Percentiles rank a stretch among this genome's conserved stretches.
Evolutionary conservation across 306 rosid species (phyloP).

Genomic region (Quercus aquifolioides): DNA sequence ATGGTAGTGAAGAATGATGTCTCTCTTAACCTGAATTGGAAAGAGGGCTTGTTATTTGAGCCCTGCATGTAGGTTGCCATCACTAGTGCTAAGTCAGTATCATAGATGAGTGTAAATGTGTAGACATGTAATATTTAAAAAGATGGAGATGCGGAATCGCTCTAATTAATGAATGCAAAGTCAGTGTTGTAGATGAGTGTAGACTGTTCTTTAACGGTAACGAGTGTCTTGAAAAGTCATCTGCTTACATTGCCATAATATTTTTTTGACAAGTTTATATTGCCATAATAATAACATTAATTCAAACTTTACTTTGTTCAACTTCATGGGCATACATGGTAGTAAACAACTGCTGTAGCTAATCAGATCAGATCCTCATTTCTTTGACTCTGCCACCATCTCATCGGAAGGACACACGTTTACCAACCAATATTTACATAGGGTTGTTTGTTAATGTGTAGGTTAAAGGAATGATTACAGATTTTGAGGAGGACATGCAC

Average conservation of each 20-base stretch:
- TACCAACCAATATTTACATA: not conserved
- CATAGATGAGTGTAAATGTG: not conserved
- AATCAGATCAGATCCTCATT: no score
- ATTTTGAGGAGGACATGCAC: slow-evolving; percentile 90
- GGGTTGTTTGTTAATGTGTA: slow-evolving; percentile 26
- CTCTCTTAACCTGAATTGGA: not conserved
- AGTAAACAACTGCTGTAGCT: not conserved
- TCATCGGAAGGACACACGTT: not conserved
- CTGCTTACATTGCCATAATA: not conserved
- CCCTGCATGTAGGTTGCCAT: not conserved
- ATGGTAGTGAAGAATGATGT: not conserved
- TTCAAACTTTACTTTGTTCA: not conserved
- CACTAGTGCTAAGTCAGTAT: not conserved
- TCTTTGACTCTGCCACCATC: no score
- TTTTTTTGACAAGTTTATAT: not conserved
- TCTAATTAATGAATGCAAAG: not conserved
- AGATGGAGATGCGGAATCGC: not conserved
- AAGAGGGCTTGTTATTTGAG: not conserved
- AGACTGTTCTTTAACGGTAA: not conserved
- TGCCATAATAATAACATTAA: not conserved
- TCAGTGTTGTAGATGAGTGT: not conserved
- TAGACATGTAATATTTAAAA: not conserved
- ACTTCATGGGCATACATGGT: not conserved
- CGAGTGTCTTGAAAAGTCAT: not conserved
- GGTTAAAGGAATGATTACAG: slow-evolving; percentile 93